These are phyloP conservation scores for Dillenia turbinata DNA, from an alignment of 164 flowering plant genomes.

Conservation along the genomic window DNA sequence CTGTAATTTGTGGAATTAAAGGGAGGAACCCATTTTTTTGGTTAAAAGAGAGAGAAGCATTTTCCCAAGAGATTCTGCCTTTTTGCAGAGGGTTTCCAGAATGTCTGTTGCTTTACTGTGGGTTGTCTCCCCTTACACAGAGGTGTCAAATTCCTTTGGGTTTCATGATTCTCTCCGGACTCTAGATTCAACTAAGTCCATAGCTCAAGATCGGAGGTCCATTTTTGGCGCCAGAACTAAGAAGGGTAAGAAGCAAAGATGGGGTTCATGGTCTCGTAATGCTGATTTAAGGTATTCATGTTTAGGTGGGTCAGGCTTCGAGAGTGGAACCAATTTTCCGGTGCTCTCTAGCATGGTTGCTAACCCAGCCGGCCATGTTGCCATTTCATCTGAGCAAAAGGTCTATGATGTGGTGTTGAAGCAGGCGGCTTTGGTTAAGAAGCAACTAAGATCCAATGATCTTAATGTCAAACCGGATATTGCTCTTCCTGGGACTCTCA, in stretches of 20 bases:
- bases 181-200: conserved; percentile 21
- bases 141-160: conserved; percentile 29
- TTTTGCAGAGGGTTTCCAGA: not conserved
- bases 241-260: conserved; percentile 21
- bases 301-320: conserved; percentile 17
- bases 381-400: conserved; percentile 56
- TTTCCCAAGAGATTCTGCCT: too few species aligned
- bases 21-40: too few species aligned
- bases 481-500: conserved; percentile 40
- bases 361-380: conserved; percentile 48
- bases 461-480: conserved; percentile 53
- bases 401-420: conserved; percentile 80
- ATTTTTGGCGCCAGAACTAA: conserved; percentile 16
- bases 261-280: conserved; percentile 22
- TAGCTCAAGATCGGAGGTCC: conserved; percentile 10
- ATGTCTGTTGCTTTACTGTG: conserved; percentile 45
- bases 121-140: conserved; percentile 36
- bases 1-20: too few species aligned
- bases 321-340: conserved; percentile 20
- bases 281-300: conserved; percentile 28
- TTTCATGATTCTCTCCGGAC: conserved; percentile 27
- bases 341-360: conserved; percentile 45
- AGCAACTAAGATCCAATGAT: conserved; percentile 26
- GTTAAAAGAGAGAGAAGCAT: too few species aligned
- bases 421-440: conserved; percentile 78